phyloP scores from a whole-genome alignment of 805 yeast species.

The Lipomyces sp. region DNA sequence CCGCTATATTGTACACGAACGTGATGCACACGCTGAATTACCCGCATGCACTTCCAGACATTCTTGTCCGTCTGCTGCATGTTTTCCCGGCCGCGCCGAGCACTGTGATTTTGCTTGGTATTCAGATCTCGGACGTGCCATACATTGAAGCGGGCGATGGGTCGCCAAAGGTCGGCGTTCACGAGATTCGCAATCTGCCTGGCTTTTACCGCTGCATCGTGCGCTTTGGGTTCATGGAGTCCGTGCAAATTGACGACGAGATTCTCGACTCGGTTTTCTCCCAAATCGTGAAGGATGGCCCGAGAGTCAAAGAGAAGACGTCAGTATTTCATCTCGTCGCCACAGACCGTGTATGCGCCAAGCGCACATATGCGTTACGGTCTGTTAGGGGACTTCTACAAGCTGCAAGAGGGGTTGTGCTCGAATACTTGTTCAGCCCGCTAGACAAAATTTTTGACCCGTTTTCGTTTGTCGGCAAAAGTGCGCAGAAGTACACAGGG shows the following conservation, averaged over 20 bases:
- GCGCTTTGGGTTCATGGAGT: conserved; percentile 52
- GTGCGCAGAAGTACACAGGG: neutral
- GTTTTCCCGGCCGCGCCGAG: conserved; percentile 47
- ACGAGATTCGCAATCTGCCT: conserved; percentile 41
- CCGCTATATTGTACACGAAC: conserved; percentile 43
- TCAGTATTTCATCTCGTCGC: conserved; percentile 12
- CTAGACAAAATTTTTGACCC: conserved; percentile 4
- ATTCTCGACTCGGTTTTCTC: conserved; percentile 5
- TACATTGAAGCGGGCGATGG: conserved; percentile 41
- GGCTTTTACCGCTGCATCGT: conserved; percentile 51
- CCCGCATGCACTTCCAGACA: conserved; percentile 48
- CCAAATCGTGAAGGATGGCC: neutral
- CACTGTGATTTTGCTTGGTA: conserved; percentile 45
- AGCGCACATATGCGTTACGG: neutral
- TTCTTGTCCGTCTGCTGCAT: conserved; percentile 42
- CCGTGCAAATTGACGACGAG: conserved; percentile 29
- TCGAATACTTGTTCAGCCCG: conserved; percentile 16
- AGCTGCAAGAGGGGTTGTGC: neutral
- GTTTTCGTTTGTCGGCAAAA: neutral
- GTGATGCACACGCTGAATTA: conserved; percentile 38
- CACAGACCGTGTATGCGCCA: conserved; percentile 5
- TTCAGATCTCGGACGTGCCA: conserved; percentile 46
- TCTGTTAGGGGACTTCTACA: neutral
- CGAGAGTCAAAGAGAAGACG: neutral
- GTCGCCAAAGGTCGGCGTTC: conserved; percentile 38